Conservation (phyloP, 768 basidiomycete species). For the Peribolospora kevripleyi region DNA sequence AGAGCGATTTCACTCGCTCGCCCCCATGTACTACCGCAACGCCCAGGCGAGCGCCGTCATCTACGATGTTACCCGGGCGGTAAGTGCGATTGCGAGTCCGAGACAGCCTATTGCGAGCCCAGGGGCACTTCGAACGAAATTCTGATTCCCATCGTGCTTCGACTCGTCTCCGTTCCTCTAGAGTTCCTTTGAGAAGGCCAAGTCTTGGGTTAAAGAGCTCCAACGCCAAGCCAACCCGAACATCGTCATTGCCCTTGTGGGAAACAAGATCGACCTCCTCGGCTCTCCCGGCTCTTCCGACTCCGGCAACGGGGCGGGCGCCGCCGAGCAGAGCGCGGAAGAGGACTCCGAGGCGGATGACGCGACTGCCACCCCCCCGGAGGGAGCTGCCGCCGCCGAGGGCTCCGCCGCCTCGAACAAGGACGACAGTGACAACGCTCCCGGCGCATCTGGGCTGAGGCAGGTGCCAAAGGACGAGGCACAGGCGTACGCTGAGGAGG, state of each 20-base stretch:
- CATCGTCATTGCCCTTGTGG: slow-evolving; percentile 85
- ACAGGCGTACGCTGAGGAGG: slow-evolving; percentile 82
- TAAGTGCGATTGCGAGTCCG: slow-evolving; percentile 4
- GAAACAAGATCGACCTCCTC: slow-evolving; percentile 76
- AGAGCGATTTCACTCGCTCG: slow-evolving; percentile 74
- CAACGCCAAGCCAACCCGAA: slow-evolving; percentile 97
- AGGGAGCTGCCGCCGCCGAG: slow-evolving; percentile 19
- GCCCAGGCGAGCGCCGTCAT: slow-evolving; percentile 95
- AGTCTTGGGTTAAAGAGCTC: slow-evolving; percentile 98
- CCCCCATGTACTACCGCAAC: slow-evolving; percentile 95
- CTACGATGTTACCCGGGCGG: slow-evolving; percentile 85
- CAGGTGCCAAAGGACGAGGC: slow-evolving; percentile 90
- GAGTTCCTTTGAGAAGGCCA: slow-evolving; percentile 86
- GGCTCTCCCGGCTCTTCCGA: slow-evolving; percentile 5
- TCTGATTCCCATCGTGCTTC: background rate
- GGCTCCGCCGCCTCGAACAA: slow-evolving; percentile 34
- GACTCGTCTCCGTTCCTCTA: slow-evolving; percentile 4
- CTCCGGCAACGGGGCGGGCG: slow-evolving; percentile 2
- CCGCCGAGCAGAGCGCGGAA: slow-evolving; percentile 20
- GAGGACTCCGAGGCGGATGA: slow-evolving; percentile 78
- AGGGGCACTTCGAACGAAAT: background rate
- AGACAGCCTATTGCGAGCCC: background rate
- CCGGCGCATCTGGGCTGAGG: slow-evolving; percentile 29
- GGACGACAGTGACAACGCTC: slow-evolving; percentile 29
- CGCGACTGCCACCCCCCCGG: slow-evolving; percentile 55